Evolutionary conservation across 208 protist genomes (phyloP).

Genomic region (Acanthamoeba sp.): DNA sequence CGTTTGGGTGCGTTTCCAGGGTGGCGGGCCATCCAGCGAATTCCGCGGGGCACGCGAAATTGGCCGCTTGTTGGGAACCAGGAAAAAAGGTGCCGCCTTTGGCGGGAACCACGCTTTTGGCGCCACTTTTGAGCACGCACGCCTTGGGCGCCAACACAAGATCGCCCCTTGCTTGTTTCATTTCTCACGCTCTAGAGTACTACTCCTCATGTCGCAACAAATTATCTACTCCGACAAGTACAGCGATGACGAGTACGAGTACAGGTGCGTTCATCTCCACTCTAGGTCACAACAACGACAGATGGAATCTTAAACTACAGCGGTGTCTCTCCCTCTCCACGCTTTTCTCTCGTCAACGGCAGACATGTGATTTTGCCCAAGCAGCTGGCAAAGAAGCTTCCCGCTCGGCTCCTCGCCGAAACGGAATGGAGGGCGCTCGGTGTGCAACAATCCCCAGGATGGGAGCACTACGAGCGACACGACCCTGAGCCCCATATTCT

Average conservation of each 20-base stretch:
- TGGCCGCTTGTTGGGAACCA: not conserved
- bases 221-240: slow-evolving; percentile 98
- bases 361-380: slow-evolving; percentile 98
- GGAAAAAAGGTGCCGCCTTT: not conserved
- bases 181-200: not conserved
- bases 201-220: slow-evolving; percentile 66
- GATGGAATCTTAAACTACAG: too few species aligned
- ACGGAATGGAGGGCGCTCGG: slow-evolving; percentile 97
- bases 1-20: too few species aligned
- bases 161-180: not conserved
- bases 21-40: too few species aligned
- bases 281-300: too few species aligned
- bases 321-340: slow-evolving; percentile 42
- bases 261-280: slow-evolving; percentile 85
- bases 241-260: slow-evolving; percentile 96
- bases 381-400: slow-evolving; percentile 94
- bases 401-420: slow-evolving; percentile 95
- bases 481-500: slow-evolving; percentile 97
- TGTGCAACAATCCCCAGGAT: slow-evolving; percentile 98
- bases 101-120: too few species aligned
- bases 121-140: too few species aligned
- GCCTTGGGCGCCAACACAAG: too few species aligned
- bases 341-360: too few species aligned
- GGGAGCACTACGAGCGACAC: slow-evolving; percentile 98
- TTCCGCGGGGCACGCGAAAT: too few species aligned